Conservation (phyloP, 2,329 filamentous ascomycete species). For the Botrytis fragariae region DNA sequence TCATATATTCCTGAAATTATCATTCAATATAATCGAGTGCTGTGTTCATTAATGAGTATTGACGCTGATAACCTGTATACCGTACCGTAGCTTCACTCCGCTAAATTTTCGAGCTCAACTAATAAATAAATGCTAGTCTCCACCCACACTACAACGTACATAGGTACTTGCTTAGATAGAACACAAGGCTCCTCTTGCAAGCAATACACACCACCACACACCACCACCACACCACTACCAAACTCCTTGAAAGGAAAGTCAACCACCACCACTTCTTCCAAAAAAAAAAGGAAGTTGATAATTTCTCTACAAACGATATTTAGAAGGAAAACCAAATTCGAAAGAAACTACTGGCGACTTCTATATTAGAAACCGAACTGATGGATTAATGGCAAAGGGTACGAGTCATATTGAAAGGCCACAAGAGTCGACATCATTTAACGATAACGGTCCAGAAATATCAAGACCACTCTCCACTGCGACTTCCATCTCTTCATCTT, state of each 20-base stretch:
- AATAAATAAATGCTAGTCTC: not conserved
- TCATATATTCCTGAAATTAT: not conserved
- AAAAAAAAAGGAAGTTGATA: not conserved
- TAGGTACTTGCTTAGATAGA: not conserved
- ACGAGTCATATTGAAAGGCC: conserved; percentile 22
- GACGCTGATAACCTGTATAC: not conserved
- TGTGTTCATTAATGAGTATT: not conserved
- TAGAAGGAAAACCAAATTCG: not conserved
- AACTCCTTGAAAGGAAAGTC: not conserved
- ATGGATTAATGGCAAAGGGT: conserved; percentile 23
- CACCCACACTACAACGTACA: not conserved
- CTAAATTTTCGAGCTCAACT: not conserved
- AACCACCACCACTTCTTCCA: not conserved
- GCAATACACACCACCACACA: not conserved
- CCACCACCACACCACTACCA: not conserved
- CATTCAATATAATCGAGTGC: not conserved
- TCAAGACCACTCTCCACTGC: conserved; percentile 21
- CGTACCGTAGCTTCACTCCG: not conserved
- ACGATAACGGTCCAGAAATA: conserved; percentile 21
- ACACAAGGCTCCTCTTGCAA: not conserved
- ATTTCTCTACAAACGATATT: not conserved
- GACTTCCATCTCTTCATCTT: conserved; percentile 23
- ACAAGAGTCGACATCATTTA: conserved; percentile 22
- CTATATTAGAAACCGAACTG: conserved; percentile 13
- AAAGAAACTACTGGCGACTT: conserved; percentile 14